Conservation (phyloP, 768 basidiomycete genomes). For the Lentinula boryana region DNA sequence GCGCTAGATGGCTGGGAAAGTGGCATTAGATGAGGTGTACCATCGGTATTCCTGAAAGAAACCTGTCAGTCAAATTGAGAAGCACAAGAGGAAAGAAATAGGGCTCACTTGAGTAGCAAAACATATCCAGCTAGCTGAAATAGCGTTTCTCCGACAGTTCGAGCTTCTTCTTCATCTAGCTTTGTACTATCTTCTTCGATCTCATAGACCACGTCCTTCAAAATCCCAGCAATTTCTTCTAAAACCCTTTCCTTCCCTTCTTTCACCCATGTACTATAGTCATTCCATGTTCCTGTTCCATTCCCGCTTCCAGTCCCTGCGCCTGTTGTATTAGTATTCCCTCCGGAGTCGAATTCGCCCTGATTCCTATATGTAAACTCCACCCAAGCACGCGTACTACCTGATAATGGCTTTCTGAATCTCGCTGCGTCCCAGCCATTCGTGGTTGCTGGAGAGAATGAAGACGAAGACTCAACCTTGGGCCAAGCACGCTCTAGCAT, state of each 20-base stretch:
- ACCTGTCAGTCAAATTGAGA: conserved; percentile 3
- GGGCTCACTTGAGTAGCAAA: conserved; percentile 48
- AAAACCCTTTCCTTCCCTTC: conserved; percentile 49
- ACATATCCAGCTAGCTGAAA: conserved; percentile 55
- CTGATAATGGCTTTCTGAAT: conserved; percentile 47
- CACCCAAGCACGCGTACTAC: conserved; percentile 59
- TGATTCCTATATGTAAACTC: conserved; percentile 23
- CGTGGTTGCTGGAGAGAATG: conserved; percentile 19
- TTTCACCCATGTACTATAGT: conserved; percentile 11
- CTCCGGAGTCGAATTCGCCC: conserved; percentile 19
- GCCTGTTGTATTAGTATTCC: background rate
- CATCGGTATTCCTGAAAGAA: conserved; percentile 35
- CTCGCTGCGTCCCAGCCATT: conserved; percentile 63
- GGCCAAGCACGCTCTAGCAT: conserved; percentile 73
- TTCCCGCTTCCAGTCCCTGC: background rate
- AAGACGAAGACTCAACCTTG: conserved; percentile 43
- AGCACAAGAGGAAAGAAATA: background rate
- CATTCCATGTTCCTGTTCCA: conserved; percentile 16
- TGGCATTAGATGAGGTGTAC: conserved; percentile 41
- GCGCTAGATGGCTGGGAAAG: conserved; percentile 49
- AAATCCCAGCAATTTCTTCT: conserved; percentile 61
- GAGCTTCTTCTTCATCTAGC: conserved; percentile 66
- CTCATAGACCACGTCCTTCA: conserved; percentile 71
- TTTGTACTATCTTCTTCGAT: conserved; percentile 48
- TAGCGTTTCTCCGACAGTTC: conserved; percentile 57